Evolutionary conservation across 805 yeast species (phyloP).

Genomic region (Torulaspora delbrueckii): DNA sequence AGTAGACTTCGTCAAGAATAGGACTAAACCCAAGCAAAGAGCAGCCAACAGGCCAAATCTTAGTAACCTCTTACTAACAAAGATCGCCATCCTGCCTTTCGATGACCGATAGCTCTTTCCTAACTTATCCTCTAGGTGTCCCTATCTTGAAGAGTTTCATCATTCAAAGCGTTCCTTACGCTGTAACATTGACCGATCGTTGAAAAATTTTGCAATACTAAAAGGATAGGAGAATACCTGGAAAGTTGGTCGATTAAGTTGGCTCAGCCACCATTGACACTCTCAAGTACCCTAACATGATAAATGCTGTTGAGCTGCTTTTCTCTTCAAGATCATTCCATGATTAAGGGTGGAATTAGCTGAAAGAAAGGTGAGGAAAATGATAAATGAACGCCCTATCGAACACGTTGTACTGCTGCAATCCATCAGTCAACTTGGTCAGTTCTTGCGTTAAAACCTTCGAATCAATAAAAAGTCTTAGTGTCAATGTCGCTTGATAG

Average conservation of each 20-base stretch:
- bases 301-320: too few species aligned
- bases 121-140: background rate
- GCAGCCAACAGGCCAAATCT: slow-evolving; percentile 18
- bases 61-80: slow-evolving; percentile 23
- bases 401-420: too few species aligned
- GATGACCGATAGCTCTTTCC: background rate
- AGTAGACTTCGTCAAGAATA: slow-evolving; percentile 10
- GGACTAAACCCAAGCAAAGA: slow-evolving; percentile 10
- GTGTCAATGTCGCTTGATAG: background rate
- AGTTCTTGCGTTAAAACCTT: too few species aligned
- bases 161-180: background rate
- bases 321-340: too few species aligned
- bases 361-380: too few species aligned
- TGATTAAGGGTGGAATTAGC: too few species aligned
- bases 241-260: background rate
- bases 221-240: background rate
- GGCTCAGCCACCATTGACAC: background rate
- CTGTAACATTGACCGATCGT: background rate
- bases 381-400: too few species aligned
- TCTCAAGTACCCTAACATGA: too few species aligned
- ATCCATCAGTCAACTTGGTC: too few species aligned
- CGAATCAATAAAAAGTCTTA: too few species aligned
- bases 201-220: background rate
- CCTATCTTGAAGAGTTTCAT: background rate
- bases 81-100: slow-evolving; percentile 16